Evolutionary conservation across 768 basidiomycete genomes (phyloP), one percentile per base, ranked within the genome.

Genomic region (Leucocoprinus sp.): DNA sequence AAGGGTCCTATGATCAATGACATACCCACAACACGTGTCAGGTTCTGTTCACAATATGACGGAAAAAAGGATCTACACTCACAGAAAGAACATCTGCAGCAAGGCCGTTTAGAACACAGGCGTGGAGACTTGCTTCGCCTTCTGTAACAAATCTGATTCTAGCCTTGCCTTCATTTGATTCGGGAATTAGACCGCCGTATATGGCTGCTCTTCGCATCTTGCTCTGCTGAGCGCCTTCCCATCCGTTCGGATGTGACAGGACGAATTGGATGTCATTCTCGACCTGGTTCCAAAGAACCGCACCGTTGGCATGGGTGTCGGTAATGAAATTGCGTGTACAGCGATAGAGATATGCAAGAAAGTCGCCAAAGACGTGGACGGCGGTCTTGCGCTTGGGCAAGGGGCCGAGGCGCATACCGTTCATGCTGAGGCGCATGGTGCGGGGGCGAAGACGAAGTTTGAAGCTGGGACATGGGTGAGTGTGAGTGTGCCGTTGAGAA

Each of bases 231-330:
- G 84, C 76, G 15, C 74, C 82, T 55, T 88, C 85, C 85, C 85
- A 89, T 4, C 85, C 85, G 52, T 87, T 89, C 11, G 85, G 85
- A 59, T 88, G 85, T 31, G 80, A 81, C 28, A 87, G 64, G 3
- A 89, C 83, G 50, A 88, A 76, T 55, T 88, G 81, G 37, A 84
- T 72, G 55, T 81, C 71, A 36, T 71, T 57, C 56, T 86, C 83
- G 21, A 87, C 76, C 3, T 78, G 70, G n/a, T 72, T 74, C 82
- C 84, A 87, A 0, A 88, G 61, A 17, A 72, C 65, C 17, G 65
- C 64, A 0, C 85, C 85, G 50, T 82, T 82, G n/a, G 83, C 85
- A 54, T 89, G 84, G n/a, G 85, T 88, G 52, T 88, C 84, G 49
- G 69, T 71, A 61, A 89, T 85, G 60, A 87, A 88, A 29, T 69